Percentiles rank a stretch among this genome's conserved stretches.
Evolutionary conservation across 306 rosid species (phyloP).

Genomic region (Medicago lupulina): DNA sequence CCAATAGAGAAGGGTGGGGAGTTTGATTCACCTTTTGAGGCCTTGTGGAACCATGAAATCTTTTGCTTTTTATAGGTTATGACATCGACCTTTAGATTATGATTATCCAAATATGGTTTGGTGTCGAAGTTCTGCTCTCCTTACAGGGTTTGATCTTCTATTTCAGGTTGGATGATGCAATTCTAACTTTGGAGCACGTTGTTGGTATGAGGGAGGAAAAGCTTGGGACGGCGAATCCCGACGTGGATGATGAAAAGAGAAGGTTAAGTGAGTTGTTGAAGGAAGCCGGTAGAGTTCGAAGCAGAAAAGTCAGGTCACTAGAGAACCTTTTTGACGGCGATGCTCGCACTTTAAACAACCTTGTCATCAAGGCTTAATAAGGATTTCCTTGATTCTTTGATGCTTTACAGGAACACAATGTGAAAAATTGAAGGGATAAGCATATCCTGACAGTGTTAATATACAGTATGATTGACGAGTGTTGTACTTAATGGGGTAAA

Average conservation of each 20-base stretch:
- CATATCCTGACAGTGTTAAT: conserved; percentile 25
- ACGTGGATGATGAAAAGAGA: conserved; percentile 87
- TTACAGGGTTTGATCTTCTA: conserved; percentile 23
- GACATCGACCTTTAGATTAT: not conserved
- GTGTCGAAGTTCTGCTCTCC: conserved; percentile 8
- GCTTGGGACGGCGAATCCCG: conserved; percentile 98
- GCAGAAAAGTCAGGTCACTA: conserved; percentile 72
- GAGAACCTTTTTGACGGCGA: conserved; percentile 84
- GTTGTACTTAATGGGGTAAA: conserved; percentile 39
- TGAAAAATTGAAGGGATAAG: conserved; percentile 1
- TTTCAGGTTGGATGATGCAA: conserved; percentile 91
- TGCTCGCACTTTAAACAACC: conserved; percentile 49
- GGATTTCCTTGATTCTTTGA: conserved; percentile 3
- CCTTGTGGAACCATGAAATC: conserved; percentile 8
- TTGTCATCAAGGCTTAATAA: conserved; percentile 47
- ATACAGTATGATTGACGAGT: conserved; percentile 30
- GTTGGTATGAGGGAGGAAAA: conserved; percentile 91
- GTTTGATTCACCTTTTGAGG: conserved; percentile 35
- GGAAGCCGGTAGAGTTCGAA: conserved; percentile 89
- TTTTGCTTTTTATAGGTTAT: not conserved
- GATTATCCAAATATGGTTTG: conserved; percentile 8
- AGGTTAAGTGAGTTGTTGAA: conserved; percentile 84
- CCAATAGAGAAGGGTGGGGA: not conserved
- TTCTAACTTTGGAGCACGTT: conserved; percentile 78
- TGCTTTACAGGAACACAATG: conserved; percentile 36